phyloP scores from a whole-genome alignment of 345 rosid genomes.

The Eucalyptus caleyi region DNA sequence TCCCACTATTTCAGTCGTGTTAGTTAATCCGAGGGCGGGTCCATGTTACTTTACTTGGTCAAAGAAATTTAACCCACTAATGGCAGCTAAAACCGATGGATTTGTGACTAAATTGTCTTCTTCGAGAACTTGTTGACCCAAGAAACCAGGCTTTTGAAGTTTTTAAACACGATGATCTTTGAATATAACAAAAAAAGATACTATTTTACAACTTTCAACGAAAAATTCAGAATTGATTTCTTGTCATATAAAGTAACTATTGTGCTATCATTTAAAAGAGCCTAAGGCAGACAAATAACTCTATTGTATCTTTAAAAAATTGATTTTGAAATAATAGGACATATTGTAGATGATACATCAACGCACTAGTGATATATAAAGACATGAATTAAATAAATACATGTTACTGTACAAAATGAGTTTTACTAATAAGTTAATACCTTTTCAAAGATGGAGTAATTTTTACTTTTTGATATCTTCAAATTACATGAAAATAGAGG shows the following conservation, averaged over 20 bases:
- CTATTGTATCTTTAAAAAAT: too few species aligned
- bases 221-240: not conserved
- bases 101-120: not conserved
- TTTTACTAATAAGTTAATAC: not conserved
- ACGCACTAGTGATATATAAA: not conserved
- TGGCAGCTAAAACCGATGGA: too few species aligned
- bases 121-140: not conserved
- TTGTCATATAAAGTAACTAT: not conserved
- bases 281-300: too few species aligned
- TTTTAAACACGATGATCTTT: not conserved
- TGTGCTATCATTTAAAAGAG: too few species aligned
- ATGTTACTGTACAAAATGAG: not conserved
- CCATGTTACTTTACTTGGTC: too few species aligned
- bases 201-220: not conserved
- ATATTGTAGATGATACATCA: too few species aligned
- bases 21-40: too few species aligned
- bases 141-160: not conserved
- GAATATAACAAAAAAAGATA: not conserved
- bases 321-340: too few species aligned
- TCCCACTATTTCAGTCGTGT: too few species aligned
- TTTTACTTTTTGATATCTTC: not conserved
- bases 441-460: not conserved
- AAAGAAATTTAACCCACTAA: too few species aligned
- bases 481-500: not conserved
- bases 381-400: not conserved